These are phyloP conservation scores for Pistacia vera DNA, from an alignment of 345 rosid genomes.

Conservation along the genomic window DNA sequence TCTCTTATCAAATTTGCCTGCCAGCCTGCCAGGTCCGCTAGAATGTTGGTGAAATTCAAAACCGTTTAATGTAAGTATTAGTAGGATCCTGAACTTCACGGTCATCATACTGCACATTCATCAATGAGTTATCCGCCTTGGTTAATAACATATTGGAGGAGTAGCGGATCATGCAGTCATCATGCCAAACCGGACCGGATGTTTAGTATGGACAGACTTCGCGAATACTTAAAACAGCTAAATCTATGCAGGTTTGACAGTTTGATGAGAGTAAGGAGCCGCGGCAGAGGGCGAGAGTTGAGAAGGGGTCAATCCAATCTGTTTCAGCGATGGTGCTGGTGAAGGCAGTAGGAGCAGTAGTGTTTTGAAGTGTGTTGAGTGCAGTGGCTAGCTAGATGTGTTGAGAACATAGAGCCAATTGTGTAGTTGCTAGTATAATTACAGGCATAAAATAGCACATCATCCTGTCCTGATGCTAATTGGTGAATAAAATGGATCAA, in stretches of 20 bases:
- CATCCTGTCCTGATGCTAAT: background rate
- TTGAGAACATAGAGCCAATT: background rate
- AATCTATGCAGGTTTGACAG: constrained; percentile 19
- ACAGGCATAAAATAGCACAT: background rate
- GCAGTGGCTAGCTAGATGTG: constrained; percentile 4
- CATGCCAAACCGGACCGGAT: constrained; percentile 12
- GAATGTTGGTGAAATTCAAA: background rate
- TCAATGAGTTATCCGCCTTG: background rate
- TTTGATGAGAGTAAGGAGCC: background rate
- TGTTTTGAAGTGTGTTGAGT: constrained; percentile 10
- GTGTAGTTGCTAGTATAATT: background rate
- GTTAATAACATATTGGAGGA: background rate
- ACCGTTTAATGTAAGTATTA: background rate
- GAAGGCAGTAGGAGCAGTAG: background rate
- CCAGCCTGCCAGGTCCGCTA: background rate
- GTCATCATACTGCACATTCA: background rate
- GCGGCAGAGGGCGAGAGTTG: constrained; percentile 23
- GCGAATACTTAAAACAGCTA: background rate
- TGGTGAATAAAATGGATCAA: background rate
- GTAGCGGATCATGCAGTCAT: constrained; percentile 14
- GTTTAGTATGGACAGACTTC: constrained; percentile 5
- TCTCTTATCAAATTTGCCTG: background rate
- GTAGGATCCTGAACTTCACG: background rate
- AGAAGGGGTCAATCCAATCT: background rate
- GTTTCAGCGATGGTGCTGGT: background rate